These are phyloP conservation scores for Syzygium grande DNA, from an alignment of 345 rosid genomes.

Conservation along the genomic window DNA sequence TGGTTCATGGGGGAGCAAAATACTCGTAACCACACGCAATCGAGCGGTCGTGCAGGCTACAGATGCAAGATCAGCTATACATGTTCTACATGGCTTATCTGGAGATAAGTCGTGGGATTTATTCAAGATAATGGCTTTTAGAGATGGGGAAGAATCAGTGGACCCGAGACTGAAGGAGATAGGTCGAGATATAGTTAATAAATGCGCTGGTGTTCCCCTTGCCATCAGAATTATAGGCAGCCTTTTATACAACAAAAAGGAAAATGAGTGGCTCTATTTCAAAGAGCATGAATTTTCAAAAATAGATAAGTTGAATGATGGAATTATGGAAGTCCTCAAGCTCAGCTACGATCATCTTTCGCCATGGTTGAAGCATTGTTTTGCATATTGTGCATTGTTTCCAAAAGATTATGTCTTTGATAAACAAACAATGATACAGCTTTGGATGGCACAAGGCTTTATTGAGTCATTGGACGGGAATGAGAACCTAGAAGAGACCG, in stretches of 20 bases:
- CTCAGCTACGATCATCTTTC: neutral
- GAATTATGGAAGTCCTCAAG: neutral
- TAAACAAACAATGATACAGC: accelerated
- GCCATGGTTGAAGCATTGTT: neutral
- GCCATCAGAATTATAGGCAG: neutral
- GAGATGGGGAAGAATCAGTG: neutral
- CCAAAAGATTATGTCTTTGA: neutral
- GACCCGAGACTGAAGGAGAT: neutral
- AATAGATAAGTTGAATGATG: neutral
- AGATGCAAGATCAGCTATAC: neutral
- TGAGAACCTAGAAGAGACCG: neutral
- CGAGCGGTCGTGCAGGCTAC: neutral
- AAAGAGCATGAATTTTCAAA: neutral
- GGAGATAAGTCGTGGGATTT: neutral
- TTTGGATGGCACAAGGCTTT: neutral
- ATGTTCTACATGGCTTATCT: neutral
- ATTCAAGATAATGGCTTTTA: neutral
- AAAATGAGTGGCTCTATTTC: neutral
- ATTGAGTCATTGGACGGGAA: neutral
- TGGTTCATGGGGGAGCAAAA: neutral
- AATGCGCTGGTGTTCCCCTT: too few species aligned
- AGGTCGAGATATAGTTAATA: neutral
- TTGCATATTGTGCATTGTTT: neutral
- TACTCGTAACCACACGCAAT: neutral
- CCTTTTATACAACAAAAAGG: neutral